Evolutionary conservation across 2,329 filamentous ascomycete genomes (phyloP).

Genomic region (Fusarium verrucosum): DNA sequence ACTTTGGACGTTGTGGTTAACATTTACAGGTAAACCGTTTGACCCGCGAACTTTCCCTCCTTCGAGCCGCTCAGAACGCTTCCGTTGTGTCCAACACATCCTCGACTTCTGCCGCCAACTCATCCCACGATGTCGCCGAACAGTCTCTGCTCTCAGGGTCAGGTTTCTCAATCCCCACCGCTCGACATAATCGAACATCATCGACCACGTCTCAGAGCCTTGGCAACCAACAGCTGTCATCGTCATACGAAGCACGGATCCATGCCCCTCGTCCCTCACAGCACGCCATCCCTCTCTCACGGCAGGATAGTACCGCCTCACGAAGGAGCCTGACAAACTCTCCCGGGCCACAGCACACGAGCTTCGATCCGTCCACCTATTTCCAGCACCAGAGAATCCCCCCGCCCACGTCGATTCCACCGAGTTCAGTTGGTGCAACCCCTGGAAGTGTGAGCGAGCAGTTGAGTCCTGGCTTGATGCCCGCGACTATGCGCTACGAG

Average conservation of each 20-base stretch:
- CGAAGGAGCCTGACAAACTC: conserved; percentile 62
- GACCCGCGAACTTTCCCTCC: conserved; percentile 84
- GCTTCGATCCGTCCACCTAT: conserved; percentile 57
- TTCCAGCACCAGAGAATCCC: conserved; percentile 59
- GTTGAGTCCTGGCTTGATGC: conserved; percentile 63
- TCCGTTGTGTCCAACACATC: conserved; percentile 73
- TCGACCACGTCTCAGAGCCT: conserved; percentile 66
- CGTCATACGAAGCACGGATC: conserved; percentile 51
- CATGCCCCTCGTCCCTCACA: conserved; percentile 58
- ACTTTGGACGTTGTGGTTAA: background rate
- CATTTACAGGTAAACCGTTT: conserved; percentile 81
- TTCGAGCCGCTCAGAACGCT: conserved; percentile 76
- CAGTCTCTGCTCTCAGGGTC: conserved; percentile 65
- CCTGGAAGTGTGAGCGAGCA: conserved; percentile 53
- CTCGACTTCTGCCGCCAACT: conserved; percentile 65
- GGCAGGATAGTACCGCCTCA: conserved; percentile 66
- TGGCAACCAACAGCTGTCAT: conserved; percentile 50
- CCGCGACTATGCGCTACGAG: conserved; percentile 68
- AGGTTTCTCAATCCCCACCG: conserved; percentile 65
- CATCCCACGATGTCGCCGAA: conserved; percentile 60
- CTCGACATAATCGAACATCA: conserved; percentile 66
- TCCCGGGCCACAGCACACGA: conserved; percentile 57
- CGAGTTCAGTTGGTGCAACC: conserved; percentile 54
- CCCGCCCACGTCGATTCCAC: conserved; percentile 45
- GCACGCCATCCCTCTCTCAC: conserved; percentile 57